Evolutionary conservation across 192 early-diverging fungal species (phyloP).

Genomic region (Umbelopsis vinacea): DNA sequence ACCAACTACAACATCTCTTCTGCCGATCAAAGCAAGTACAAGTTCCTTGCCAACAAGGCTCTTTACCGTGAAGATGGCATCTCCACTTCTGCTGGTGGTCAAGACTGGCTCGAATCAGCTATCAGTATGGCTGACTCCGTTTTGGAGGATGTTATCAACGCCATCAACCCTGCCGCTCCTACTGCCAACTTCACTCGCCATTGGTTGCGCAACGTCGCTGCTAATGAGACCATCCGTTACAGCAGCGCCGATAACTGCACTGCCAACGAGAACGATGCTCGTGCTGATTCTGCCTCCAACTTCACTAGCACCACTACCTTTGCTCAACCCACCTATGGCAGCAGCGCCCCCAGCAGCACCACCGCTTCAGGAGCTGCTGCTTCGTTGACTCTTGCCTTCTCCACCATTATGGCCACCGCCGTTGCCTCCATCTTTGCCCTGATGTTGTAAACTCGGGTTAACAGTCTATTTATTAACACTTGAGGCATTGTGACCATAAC

Average conservation of each 20-base stretch:
- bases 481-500: not conserved
- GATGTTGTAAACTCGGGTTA: not conserved
- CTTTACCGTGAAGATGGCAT: constrained; percentile 74
- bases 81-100: constrained; percentile 61
- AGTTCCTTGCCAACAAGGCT: constrained; percentile 65
- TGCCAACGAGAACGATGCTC: constrained; percentile 27
- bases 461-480: not conserved
- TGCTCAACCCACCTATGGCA: not conserved
- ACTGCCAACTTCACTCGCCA: constrained; percentile 51
- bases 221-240: constrained; percentile 52
- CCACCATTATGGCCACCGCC: constrained; percentile 6
- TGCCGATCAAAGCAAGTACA: constrained; percentile 44
- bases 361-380: not conserved
- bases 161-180: constrained; percentile 59
- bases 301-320: constrained; percentile 20
- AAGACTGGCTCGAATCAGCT: constrained; percentile 74
- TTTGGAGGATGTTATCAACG: constrained; percentile 72
- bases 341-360: too few species aligned
- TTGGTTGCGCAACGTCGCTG: constrained; percentile 77
- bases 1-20: constrained; percentile 58
- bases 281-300: constrained; percentile 32
- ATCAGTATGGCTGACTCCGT: constrained; percentile 69
- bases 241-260: constrained; percentile 59
- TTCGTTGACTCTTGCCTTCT: not conserved
- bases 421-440: constrained; percentile 1